Base-by-base conservation (phyloP, 2,329 filamentous ascomycete genomes). In the Clonostachys chloroleuca region DNA sequence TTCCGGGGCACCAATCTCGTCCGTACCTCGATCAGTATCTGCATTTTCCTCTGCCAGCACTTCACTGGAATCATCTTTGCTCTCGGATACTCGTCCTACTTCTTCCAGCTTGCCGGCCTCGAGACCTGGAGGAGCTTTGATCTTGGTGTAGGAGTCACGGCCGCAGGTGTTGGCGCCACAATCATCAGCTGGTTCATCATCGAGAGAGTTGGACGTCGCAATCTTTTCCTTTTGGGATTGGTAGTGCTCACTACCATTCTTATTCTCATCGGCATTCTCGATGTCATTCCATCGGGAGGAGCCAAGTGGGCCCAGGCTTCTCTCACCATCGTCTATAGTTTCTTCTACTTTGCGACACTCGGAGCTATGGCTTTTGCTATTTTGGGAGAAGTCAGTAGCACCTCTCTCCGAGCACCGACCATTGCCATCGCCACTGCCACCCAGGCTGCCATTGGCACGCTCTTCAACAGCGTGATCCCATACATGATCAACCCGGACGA, bases 71-170 rank as follows among this genome's bases (percentile, higher is more conserved):
- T 58, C 24, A 60, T 60, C 34, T 58, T 59, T 8, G 54, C 67
- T 42, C 59, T 64, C 43, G 80, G 80, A 51, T 83, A 81, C 61
- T 82, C 80, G 17, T 83, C 80, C 33, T 69, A 72, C 53, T 75
- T 74, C 49, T 73, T 70, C 47, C 61, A 68, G 24, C 67, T 67
- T 47, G 72, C 68, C 12, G 70, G 71, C 3, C 62, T 75, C 51
- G 61, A 56, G 10, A 55, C 62, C 6, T 58, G 60, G 13, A 63
- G 64, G 40, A 46, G 43, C 42, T 71, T 69, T 55, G 66, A 56
- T 51, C 63, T 72, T 1, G 67, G 69, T 1, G 62, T 72, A 1
- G 73, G 62, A 1, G 65, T 69, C 43, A 71, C 70, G n/a, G 67
- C 62, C 5, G 61, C 77, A 7, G 73, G 68, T 12, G 67, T 69